A percentile compares a stretch with the other conserved stretches of the same genome.
Conservation (phyloP, 495 filamentous ascomycete genomes). For the Aspergillus kassunensis region DNA sequence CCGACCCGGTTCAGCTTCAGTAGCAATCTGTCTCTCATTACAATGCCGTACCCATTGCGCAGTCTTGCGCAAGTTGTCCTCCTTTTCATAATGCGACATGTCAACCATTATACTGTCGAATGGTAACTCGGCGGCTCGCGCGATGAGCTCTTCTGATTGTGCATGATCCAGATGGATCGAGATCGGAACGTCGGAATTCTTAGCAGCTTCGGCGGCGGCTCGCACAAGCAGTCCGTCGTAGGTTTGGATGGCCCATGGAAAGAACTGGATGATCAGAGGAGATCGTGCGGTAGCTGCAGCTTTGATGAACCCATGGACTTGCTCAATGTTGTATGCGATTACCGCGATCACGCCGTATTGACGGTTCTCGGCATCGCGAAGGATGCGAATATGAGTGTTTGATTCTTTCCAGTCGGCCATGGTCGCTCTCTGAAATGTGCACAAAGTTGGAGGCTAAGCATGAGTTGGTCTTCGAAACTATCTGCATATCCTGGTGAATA, state of each 20-base stretch:
- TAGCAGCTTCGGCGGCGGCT: slow-evolving; percentile 52
- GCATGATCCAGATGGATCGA: slow-evolving; percentile 68
- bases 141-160: slow-evolving; percentile 58
- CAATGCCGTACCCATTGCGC: slow-evolving; percentile 62
- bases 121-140: slow-evolving; percentile 52
- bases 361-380: slow-evolving; percentile 56
- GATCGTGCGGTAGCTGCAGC: slow-evolving; percentile 64
- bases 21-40: slow-evolving; percentile 62
- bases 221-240: slow-evolving; percentile 53
- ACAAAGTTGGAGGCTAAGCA: background rate
- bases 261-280: slow-evolving; percentile 71
- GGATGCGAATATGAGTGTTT: slow-evolving; percentile 39
- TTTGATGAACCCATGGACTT: slow-evolving; percentile 63
- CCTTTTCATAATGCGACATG: slow-evolving; percentile 71
- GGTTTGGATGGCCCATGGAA: slow-evolving; percentile 71
- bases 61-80: slow-evolving; percentile 64
- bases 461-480: background rate
- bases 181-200: slow-evolving; percentile 58
- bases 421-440: background rate
- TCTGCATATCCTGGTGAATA: background rate
- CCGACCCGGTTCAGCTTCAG: slow-evolving; percentile 69
- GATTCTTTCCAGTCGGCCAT: slow-evolving; percentile 16
- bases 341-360: slow-evolving; percentile 66
- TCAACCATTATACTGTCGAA: slow-evolving; percentile 75
- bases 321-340: slow-evolving; percentile 76